These are phyloP conservation scores for Daldinia caldariorum DNA, from an alignment of 495 filamentous ascomycete species.

Conservation along the genomic window DNA sequence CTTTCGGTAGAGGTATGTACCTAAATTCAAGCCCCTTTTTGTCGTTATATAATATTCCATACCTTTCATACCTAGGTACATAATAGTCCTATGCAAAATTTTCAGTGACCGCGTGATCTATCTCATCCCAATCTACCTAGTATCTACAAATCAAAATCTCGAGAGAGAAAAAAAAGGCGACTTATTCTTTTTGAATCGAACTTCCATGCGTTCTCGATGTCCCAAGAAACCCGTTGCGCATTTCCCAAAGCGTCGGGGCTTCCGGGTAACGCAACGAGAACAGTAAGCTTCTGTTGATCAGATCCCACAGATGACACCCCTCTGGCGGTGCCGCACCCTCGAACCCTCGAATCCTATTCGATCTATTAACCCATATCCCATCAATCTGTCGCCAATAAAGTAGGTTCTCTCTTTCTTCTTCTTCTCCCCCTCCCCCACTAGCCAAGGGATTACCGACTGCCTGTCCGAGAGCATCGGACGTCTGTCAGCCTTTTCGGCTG, in stretches of 20 bases:
- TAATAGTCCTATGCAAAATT: background rate
- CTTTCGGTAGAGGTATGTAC: background rate
- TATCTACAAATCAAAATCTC: constrained; percentile 2
- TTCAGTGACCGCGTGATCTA: constrained; percentile 9
- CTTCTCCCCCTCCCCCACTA: constrained; percentile 3
- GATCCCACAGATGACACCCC: constrained; percentile 42
- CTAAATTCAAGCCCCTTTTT: constrained; percentile 32
- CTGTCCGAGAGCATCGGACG: constrained; percentile 31
- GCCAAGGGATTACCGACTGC: constrained; percentile 32
- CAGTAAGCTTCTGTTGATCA: constrained; percentile 46
- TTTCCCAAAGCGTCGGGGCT: constrained; percentile 40
- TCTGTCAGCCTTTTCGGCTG: constrained; percentile 34
- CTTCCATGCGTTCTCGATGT: constrained; percentile 8
- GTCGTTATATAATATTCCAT: constrained; percentile 14
- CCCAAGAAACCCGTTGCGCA: constrained; percentile 25
- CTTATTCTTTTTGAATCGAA: background rate
- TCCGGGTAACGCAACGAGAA: constrained; percentile 25
- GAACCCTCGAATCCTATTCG: constrained; percentile 39
- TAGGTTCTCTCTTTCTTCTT: background rate
- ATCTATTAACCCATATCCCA: constrained; percentile 26
- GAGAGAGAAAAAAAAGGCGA: background rate
- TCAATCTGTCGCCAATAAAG: constrained; percentile 40
- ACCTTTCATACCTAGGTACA: background rate
- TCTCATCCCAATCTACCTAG: constrained; percentile 2
- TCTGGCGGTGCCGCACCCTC: constrained; percentile 32